These are phyloP conservation scores for Kappamyces sp. DNA, from an alignment of 192 early-diverging fungal genomes.

Conservation along the genomic window DNA sequence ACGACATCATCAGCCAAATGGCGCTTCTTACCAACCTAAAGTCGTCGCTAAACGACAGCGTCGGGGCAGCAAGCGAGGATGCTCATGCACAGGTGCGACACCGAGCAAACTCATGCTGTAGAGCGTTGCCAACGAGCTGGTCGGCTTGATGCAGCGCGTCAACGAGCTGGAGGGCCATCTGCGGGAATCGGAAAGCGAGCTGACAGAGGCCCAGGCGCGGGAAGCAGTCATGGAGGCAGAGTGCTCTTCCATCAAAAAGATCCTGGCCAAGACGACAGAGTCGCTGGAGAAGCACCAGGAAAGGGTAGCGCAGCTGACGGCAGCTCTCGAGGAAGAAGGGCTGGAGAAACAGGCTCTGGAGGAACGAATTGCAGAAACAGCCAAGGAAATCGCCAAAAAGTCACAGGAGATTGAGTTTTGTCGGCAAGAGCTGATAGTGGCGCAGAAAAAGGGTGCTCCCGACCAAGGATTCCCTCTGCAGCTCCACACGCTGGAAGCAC, in stretches of 20 bases:
- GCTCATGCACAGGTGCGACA: constrained; percentile 9
- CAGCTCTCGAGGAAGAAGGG: background rate
- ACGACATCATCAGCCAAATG: constrained; percentile 40
- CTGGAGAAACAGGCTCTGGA: background rate
- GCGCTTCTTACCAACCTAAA: constrained; percentile 18
- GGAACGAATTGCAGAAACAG: background rate
- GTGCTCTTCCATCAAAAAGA: constrained; percentile 13
- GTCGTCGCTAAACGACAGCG: background rate
- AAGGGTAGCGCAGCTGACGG: background rate
- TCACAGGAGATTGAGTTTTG: constrained; percentile 10
- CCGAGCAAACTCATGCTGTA: background rate
- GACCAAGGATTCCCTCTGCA: background rate
- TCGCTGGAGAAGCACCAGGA: constrained; percentile 3
- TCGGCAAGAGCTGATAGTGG: background rate
- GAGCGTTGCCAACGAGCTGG: constrained; percentile 24
- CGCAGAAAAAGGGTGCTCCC: background rate
- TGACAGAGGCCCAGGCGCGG: constrained; percentile 24
- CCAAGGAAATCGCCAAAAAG: constrained; percentile 4
- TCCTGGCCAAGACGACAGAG: constrained; percentile 17
- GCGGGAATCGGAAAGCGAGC: constrained; percentile 10
- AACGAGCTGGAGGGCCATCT: constrained; percentile 14
- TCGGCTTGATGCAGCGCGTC: constrained; percentile 17
- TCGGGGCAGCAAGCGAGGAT: constrained; percentile 16
- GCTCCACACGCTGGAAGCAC: background rate
- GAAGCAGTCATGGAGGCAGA: constrained; percentile 32